These are phyloP conservation scores for Poterioochromonas sp. DNA, from an alignment of 352 stramenopile species.

Conservation along the genomic window DNA sequence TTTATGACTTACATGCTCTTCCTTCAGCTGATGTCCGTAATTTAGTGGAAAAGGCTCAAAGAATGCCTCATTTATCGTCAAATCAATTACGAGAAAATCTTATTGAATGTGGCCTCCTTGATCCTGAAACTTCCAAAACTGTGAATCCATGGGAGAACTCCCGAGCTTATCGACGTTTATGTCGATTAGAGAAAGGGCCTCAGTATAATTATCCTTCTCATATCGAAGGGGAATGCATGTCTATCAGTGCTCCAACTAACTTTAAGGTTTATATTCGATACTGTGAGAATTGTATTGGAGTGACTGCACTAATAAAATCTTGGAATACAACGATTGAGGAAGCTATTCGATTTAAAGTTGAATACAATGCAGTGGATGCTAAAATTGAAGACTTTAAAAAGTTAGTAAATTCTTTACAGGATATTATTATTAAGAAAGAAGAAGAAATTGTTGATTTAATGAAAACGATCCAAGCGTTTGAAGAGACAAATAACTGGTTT, in stretches of 20 bases:
- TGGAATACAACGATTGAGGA: conserved; percentile 33
- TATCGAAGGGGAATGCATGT: neutral
- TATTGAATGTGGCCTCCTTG: conserved; percentile 4
- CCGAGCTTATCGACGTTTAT: neutral
- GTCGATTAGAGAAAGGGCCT: neutral
- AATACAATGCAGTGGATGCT: neutral
- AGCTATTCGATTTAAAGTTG: neutral
- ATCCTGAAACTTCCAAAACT: neutral
- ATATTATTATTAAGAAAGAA: conserved; percentile 3
- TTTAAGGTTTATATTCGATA: conserved; percentile 2
- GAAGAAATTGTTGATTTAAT: conserved; percentile 3
- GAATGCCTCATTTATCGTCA: neutral
- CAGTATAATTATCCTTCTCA: neutral
- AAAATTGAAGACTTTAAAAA: neutral
- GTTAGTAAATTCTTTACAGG: neutral
- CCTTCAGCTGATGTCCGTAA: conserved; percentile 1
- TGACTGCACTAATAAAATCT: neutral
- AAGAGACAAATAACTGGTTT: conserved; percentile 1
- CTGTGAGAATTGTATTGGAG: conserved; percentile 21
- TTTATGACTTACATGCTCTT: conserved; percentile 18
- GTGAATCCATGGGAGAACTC: conserved; percentile 28
- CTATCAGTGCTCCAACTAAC: conserved; percentile 4
- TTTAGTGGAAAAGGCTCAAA: neutral
- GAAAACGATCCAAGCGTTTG: neutral
- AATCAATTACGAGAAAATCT: neutral